Base-by-base conservation (phyloP, 345 rosid species). In the Citrus cavaleriei region DNA sequence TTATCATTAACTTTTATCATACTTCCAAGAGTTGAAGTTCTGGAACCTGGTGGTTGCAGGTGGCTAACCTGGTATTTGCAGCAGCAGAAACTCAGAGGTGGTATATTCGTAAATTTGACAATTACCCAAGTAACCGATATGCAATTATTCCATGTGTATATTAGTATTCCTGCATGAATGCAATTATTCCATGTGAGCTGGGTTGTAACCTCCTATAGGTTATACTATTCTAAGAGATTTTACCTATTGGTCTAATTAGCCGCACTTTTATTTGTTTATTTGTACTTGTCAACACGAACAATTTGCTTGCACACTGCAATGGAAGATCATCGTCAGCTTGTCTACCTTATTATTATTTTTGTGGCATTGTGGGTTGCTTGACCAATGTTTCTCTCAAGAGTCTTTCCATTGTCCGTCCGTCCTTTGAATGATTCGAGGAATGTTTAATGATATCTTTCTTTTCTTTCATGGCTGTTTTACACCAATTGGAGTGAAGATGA, bases 81-180 rank as follows among this genome's bases (percentile, higher is more conserved):
- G 98, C 95, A 46, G 86, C 85, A 68, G 95, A 95, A 83, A 91
- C 98, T 22, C 97, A 90, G 60, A 82, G 77, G 74, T 91, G 98
- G 98, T 91, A 92, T 81, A 85, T 66, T 22, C 77, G 59, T 27
- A 92, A 93, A 75, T 95, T 92, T 60, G 91, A 91, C 40, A 79
- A 84, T 68, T 90, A 92, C 80, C 98, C 98, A 25, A 73, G 73
- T 21, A 85, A 87, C 57, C 85, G 93, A 24, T 24, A 5, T 37
- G 91, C 90, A 25, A 78, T 95, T 40, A 66, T 93, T 38, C 97
- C 97, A 34, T 81, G 32, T 72, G 65, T 87, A 12, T 90, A 77
- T 68, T 93, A 79, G 69, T 66, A 25, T 51, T 1, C 19, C 40
- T 37, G 28, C 49, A 10, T 5, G 2, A 21, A 3, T 21, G 49